Conservation (phyloP, 208 protist genomes). For the Naegleria fowleri region DNA sequence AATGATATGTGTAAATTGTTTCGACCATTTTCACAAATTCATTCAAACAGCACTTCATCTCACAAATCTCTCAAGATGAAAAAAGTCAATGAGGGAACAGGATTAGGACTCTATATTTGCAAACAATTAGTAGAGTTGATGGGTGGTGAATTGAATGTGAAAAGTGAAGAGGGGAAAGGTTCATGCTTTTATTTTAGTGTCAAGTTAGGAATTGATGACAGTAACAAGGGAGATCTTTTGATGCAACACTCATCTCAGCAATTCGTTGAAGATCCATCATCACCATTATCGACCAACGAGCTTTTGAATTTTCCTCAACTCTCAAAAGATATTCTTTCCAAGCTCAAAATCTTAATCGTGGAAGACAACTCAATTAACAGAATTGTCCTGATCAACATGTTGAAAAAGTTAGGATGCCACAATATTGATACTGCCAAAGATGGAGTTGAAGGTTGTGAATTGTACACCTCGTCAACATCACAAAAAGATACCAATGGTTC, state of each 20-base stretch:
- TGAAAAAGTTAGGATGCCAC: conserved; percentile 34
- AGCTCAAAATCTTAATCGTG: conserved; percentile 38
- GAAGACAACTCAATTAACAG: conserved; percentile 55
- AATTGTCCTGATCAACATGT: conserved; percentile 39
- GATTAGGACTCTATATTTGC: conserved; percentile 37
- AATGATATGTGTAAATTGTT: conserved; percentile 29
- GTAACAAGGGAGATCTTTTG: not conserved
- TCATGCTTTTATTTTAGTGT: conserved; percentile 41
- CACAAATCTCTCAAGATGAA: not conserved
- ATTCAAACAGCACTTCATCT: conserved; percentile 14
- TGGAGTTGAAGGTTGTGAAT: conserved; percentile 40
- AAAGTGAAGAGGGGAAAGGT: conserved; percentile 31
- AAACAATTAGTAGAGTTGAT: conserved; percentile 38
- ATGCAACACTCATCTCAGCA: not conserved
- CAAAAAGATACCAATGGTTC: not conserved
- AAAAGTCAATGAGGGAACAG: conserved; percentile 33
- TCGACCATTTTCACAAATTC: conserved; percentile 33
- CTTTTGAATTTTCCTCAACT: not conserved
- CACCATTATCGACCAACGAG: not conserved
- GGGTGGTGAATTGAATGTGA: conserved; percentile 29
- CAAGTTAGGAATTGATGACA: not conserved
- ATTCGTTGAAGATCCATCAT: not conserved
- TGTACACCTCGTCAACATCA: not conserved
- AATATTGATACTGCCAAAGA: conserved; percentile 30
- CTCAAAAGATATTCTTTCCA: not conserved